Evolutionary conservation across 2,329 filamentous ascomycete species (phyloP).

Genomic region (Diplodia seriata): DNA sequence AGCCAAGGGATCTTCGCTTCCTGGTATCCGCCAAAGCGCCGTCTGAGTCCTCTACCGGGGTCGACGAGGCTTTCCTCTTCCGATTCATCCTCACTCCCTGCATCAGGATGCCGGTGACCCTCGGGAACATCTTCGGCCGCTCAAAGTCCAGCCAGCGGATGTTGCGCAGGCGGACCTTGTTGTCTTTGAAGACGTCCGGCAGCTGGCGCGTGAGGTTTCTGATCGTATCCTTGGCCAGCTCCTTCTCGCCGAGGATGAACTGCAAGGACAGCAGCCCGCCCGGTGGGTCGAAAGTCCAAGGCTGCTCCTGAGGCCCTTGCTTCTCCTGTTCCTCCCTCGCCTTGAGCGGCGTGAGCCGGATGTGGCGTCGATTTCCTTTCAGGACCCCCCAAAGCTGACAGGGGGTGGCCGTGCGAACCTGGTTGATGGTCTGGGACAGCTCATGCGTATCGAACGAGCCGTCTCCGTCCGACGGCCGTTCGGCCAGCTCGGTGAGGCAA

Average conservation of each 20-base stretch:
- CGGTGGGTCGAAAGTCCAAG: not conserved
- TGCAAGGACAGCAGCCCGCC: not conserved
- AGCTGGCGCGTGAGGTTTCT: not conserved
- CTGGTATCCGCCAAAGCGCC: not conserved
- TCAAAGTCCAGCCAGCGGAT: slow-evolving; percentile 8
- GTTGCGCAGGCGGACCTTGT: not conserved
- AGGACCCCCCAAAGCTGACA: not conserved
- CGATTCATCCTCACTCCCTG: not conserved
- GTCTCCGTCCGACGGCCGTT: not conserved
- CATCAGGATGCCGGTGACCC: no score
- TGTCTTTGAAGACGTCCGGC: not conserved
- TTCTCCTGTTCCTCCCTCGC: not conserved
- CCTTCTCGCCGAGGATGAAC: not conserved
- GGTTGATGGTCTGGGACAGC: not conserved
- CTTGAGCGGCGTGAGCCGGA: not conserved
- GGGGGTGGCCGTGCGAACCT: not conserved
- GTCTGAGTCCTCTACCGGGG: no score
- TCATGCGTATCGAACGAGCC: not conserved
- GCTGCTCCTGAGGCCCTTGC: not conserved
- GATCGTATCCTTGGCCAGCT: not conserved
- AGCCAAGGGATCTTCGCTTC: not conserved
- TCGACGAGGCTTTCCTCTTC: not conserved
- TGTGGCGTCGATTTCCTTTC: not conserved
- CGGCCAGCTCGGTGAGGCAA: not conserved
- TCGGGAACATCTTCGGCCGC: not conserved